Percentiles rank a stretch among this genome's conserved stretches.
phyloP scores from a whole-genome alignment of 73 alveolate genomes.

The Paramecium biaurelia region DNA sequence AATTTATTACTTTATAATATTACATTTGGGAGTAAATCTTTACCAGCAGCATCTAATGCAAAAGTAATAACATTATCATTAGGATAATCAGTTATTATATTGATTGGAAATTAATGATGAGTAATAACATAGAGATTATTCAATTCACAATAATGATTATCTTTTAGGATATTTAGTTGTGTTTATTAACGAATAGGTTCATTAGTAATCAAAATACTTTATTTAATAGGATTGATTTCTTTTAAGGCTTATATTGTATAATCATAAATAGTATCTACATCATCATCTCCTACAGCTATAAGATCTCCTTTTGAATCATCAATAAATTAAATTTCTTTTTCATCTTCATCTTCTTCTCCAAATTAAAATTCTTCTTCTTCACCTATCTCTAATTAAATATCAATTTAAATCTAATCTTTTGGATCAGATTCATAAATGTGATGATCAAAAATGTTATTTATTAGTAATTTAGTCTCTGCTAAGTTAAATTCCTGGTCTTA shows the following conservation, averaged over 20 bases:
- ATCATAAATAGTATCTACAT: not conserved
- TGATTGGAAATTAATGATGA: not conserved
- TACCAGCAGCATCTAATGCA: not conserved
- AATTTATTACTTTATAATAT: not conserved
- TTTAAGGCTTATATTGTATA: not conserved
- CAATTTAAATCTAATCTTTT: not conserved
- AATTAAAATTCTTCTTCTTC: not conserved
- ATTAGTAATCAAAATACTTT: not conserved
- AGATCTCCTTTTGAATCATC: not conserved
- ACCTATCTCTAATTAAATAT: not conserved
- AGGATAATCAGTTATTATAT: not conserved
- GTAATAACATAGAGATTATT: not conserved
- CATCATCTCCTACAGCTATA: not conserved
- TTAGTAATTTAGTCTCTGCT: not conserved
- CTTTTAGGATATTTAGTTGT: not conserved
- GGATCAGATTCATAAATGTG: not conserved
- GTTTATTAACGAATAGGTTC: not conserved
- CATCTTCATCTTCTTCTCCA: not conserved
- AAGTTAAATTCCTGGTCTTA: not conserved
- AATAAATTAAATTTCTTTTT: not conserved
- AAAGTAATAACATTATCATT: not conserved
- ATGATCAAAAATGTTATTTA: not conserved
- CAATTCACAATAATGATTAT: constrained; percentile 7
- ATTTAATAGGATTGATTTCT: not conserved
- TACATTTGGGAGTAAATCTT: not conserved